Base-by-base conservation (phyloP, 495 filamentous ascomycete species). In the Xylaria palmicola region DNA sequence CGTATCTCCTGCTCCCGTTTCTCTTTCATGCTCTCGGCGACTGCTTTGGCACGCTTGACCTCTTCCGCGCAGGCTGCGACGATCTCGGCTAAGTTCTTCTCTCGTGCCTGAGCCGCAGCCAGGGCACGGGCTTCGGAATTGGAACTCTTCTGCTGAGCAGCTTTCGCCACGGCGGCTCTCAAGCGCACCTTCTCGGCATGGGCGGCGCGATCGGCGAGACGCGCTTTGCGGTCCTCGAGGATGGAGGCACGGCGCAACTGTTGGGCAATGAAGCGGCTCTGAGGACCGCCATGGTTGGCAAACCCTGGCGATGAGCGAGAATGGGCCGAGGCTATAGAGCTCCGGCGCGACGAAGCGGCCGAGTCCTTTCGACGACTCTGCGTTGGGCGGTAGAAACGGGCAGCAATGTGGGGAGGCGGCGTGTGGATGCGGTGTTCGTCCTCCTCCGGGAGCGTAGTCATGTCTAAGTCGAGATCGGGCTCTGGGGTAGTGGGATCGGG, bases 141-240 rank as follows among this genome's bases (percentile, higher is more conserved):
- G 41, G 63, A 81, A 37, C 67, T 81, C 55, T 77, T 77, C 39
- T 84, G 83, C 17, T 86, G 86, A 13, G 86, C 85, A 37, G 89
- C 89, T 79, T 92, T 96, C 30, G 88, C 89, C 55, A 91, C 74
- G n/a, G 91, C 91, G 44, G 90, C 94, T 56, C 89, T 88, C 55
- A 94, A 77, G 58, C 94, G 90, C n/a, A 98, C 94, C 77, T 96
- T 93, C 72, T 98, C 94, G 48, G 92, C 94, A 77, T 98, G 92
- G 43, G 91, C 90, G 10, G 93, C 95, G 43, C 93, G 85, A 72
- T 96, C 94, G 54, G 95, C 94, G 26, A 98, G 83, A 47, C 93
- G 86, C 6, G 92, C 94, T 72, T 96, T 97, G 40, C 94, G 90
- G 67, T 84, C 90, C 73, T 98, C 93, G 58, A 98, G 82, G 55